Evolutionary conservation across 345 rosid genomes (phyloP), one percentile per base, ranked within the genome.

Genomic region (Salix dunnii): DNA sequence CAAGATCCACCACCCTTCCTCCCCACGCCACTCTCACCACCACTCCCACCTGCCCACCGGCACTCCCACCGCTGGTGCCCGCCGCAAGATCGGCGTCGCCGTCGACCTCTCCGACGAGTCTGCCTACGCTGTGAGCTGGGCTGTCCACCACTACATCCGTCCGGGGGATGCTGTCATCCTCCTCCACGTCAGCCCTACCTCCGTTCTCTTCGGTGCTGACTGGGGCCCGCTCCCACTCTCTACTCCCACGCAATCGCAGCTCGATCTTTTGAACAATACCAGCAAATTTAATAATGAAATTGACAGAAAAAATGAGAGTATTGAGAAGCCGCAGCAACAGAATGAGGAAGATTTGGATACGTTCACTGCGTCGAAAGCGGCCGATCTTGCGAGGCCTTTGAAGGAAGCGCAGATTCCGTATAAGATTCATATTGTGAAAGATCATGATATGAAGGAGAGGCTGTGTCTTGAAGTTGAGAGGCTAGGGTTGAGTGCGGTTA

Each of bases 361-460:
- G 0, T 89, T 90, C 80, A 92, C 97, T 0, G 87, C 90, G 0
- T 80, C 97, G 1, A 94, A 91, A 67, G 87, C 60, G 7, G 84
- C 90, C 38, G 97, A 95, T 85, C 88, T 95, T 51, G 97, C 99
- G 12, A 88, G 70, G 76, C 97, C 99, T 1, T 76, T 95, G 82
- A 89, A 86, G 82, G 97, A 94, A 35, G 92, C 94, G 6, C 92
- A 90, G 70, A 82, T 93, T n/a, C 98, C 98, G 31, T 85, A 81
- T 83, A 93, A 90, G 92, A 89, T 91, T 74, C 98, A 95, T 71
- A 93, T 95, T 49, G 98, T 89, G 68, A 93, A 90, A 85, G 98
- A 94, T 72, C 98, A 94, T 46, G 98, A 94, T 72, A 94, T 94
- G 98, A 90, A 91, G 83, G 98, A 94, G 91, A 88, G 98, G 79